Base-by-base conservation (phyloP, 345 rosid species). In the Populus ilicifolia region DNA sequence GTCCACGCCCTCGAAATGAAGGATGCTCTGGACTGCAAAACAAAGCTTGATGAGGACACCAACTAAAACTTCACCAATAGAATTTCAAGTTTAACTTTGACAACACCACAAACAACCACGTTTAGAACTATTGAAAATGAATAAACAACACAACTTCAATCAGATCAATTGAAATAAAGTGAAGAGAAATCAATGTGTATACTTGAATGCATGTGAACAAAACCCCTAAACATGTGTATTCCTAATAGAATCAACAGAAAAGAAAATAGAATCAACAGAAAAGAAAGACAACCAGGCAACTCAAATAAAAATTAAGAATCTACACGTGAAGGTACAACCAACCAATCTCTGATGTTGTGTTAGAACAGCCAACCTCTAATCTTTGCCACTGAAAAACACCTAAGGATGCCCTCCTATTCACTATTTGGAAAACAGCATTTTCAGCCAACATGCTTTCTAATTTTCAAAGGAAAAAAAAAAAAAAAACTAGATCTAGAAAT, bases 21-120 rank as follows among this genome's bases (percentile, higher is more conserved):
- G 91, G 98, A 87, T 91, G 94, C 85, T 93, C 97, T 61, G 98
- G 98, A 85, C 98, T 94, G 92, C 81, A 82, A 67, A 85, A 64
- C 38, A 36, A 81, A 76, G 75, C 77, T 69, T 46, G 54, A 44
- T 41, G 13, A 73, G 79, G 17, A 64, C 14, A 36, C 77, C 8
- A 41, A 69, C 43, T 43, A 21, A 41, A 38, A 27, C 18, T 50
- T 30, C 33, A 29, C n/a, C 41, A 14, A 18, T 25, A 65, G 27
- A 18, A 20, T 8, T 35, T 73, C 3, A 66, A 46, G 48, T 12
- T 30, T 35, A 21, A 38, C 23, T 21, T 38, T 23, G 18, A 69
- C 44, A n/a, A 10, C 9, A n/a, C 48, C 72, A 69, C 20, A 2
- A n/a, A 12, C 43, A 36, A 52, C 21, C 46, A 72, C 35, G 25